Evolutionary conservation across 345 rosid genomes (phyloP), one percentile per base, ranked within the genome.

Genomic region (Acer negundo): DNA sequence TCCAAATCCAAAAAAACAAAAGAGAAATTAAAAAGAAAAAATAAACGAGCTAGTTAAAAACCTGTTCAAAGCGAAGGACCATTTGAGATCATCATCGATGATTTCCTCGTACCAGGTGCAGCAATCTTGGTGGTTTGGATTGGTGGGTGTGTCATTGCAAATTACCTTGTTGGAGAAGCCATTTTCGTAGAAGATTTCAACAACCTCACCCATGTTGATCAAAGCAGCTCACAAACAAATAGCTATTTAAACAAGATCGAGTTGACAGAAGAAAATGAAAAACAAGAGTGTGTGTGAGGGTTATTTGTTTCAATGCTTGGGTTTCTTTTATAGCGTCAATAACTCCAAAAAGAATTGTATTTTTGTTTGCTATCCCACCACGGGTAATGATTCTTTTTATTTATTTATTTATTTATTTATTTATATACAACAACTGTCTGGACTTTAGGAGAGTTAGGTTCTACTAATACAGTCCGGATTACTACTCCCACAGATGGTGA

Each of bases 21-120:
- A 0, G 46, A 42, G 7, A n/a, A 19, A 13, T 16, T 58, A n/a
- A 58, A 58, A 1, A n/a, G 8, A 20, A 4, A 26, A 2, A 9
- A 24, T 23, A 11, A n/a, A 35, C 6, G 6, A 35, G 38, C 17
- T 23, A 24, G 69, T 31, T 2, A 63, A 51, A 49, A 44, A 94
- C 98, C 98, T 91, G 83, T 93, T 93, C 79, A 93, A 81, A 61
- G 94, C 94, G 80, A 93, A 95, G 19, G 96, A 93, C 99, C 99
- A 95, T 72, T 92, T 93, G 84, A 95, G 96, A 84, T 95, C 89
- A 24, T 90, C 94, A 73, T 93, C 96, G 38, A 95, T 87, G 79
- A 84, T 78, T 81, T 93, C 98, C 80, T 95, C 99, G 6, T 82
- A 95, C 99, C 99, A 95, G 38, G 38, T 35, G 62, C 80, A 72